Percentiles rank a stretch among this genome's conserved stretches.
Evolutionary conservation across 2,329 filamentous ascomycete species (phyloP).

Genomic region (Fusarium piperis): DNA sequence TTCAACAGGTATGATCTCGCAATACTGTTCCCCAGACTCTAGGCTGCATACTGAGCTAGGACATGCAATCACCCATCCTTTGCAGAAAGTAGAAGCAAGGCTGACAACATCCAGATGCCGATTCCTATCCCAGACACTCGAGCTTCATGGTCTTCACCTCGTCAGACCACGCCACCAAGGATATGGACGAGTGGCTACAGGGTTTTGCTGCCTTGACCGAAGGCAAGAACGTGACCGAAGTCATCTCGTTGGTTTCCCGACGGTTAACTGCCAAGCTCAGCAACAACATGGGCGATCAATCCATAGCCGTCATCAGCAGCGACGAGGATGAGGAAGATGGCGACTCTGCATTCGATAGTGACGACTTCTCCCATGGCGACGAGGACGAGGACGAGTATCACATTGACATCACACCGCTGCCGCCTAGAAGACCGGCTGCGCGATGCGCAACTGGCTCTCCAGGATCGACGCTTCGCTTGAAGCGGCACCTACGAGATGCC

Average conservation of each 20-base stretch:
- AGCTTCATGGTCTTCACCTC: conserved; percentile 57
- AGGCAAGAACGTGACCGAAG: conserved; percentile 42
- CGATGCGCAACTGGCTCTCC: neutral
- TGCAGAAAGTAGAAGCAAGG: neutral
- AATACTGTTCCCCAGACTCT: neutral
- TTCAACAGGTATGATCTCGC: conserved; percentile 44
- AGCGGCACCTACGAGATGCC: conserved; percentile 58
- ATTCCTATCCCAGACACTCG: conserved; percentile 51
- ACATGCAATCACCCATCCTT: neutral
- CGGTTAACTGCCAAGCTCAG: conserved; percentile 22
- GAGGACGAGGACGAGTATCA: conserved; percentile 29
- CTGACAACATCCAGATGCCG: conserved; percentile 37
- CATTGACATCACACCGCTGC: conserved; percentile 28
- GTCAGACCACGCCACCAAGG: conserved; percentile 46
- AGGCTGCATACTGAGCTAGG: neutral
- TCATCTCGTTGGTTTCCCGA: conserved; percentile 26
- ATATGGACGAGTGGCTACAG: conserved; percentile 57
- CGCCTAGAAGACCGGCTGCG: neutral
- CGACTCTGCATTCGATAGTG: conserved; percentile 19
- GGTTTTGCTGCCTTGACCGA: conserved; percentile 47
- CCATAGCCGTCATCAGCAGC: neutral
- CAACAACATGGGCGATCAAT: neutral
- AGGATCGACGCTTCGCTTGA: conserved; percentile 20
- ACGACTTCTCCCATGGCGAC: conserved; percentile 2
- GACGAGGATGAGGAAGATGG: neutral